phyloP scores from a whole-genome alignment of 768 basidiomycete genomes.

The Suillus subalutaceus region DNA sequence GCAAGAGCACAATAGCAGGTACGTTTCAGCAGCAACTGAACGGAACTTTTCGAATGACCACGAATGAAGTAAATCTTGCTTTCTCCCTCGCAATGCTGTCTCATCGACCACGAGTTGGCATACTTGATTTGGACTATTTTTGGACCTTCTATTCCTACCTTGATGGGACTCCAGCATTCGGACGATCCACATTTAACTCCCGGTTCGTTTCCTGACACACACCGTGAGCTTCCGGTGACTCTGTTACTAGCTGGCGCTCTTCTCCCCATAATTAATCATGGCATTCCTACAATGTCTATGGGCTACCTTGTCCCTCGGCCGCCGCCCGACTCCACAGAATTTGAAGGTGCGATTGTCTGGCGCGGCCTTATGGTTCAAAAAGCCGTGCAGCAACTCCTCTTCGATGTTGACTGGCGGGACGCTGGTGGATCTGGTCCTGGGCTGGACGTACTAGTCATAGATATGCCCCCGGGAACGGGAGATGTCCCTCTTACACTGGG shows the following conservation, averaged over 20 bases:
- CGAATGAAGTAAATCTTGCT: background rate
- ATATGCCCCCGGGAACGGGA: slow-evolving; percentile 97
- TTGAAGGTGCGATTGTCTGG: slow-evolving; percentile 90
- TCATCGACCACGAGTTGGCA: slow-evolving; percentile 67
- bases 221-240: background rate
- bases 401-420: slow-evolving; percentile 90
- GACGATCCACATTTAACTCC: slow-evolving; percentile 79
- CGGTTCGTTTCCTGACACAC: slow-evolving; percentile 44
- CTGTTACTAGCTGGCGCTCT: slow-evolving; percentile 68
- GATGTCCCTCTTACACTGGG: slow-evolving; percentile 93
- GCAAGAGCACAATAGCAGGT: slow-evolving; percentile 95
- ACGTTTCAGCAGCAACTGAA: slow-evolving; percentile 18
- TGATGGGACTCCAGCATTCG: slow-evolving; percentile 83
- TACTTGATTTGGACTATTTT: slow-evolving; percentile 96
- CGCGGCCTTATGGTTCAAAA: slow-evolving; percentile 98
- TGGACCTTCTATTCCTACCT: slow-evolving; percentile 89
- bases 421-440: slow-evolving; percentile 37
- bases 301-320: slow-evolving; percentile 82
- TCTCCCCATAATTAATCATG: slow-evolving; percentile 84
- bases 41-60: slow-evolving; percentile 3
- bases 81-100: slow-evolving; percentile 52
- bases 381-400: slow-evolving; percentile 92
- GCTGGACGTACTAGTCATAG: slow-evolving; percentile 86
- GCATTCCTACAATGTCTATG: slow-evolving; percentile 95
- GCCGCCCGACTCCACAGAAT: slow-evolving; percentile 48